Conservation (phyloP, 192 early-diverging fungal species). For the Mortierella antarctica region DNA sequence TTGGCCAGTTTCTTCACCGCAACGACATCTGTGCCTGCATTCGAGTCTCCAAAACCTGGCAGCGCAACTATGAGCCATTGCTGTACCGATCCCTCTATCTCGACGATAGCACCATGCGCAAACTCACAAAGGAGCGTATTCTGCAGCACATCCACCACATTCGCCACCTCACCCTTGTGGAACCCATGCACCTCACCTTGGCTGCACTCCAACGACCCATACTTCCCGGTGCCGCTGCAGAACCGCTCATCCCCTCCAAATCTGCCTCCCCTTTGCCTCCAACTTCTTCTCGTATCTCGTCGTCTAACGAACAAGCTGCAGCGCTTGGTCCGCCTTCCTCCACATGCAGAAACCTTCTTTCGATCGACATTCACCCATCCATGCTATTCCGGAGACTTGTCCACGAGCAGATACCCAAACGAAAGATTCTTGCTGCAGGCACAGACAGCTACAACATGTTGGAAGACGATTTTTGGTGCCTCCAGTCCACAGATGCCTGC, state of each 20-base stretch:
- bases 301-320: neutral
- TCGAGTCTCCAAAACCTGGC: slow-evolving; percentile 28
- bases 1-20: slow-evolving; percentile 14
- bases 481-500: slow-evolving; percentile 31
- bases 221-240: neutral
- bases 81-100: slow-evolving; percentile 22
- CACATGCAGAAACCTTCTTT: slow-evolving; percentile 15
- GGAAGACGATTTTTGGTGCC: slow-evolving; percentile 40
- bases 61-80: slow-evolving; percentile 7
- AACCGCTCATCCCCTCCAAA: neutral
- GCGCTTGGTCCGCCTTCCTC: neutral
- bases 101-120: slow-evolving; percentile 16
- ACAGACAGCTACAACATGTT: slow-evolving; percentile 22
- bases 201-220: neutral
- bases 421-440: slow-evolving; percentile 2
- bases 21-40: slow-evolving; percentile 26
- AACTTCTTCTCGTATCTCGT: neutral
- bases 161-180: slow-evolving; percentile 20
- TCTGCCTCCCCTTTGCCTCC: neutral
- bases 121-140: slow-evolving; percentile 16
- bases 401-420: slow-evolving; percentile 20
- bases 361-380: slow-evolving; percentile 39
- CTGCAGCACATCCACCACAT: slow-evolving; percentile 26
- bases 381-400: slow-evolving; percentile 21
- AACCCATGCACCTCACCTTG: slow-evolving; percentile 29